Evolutionary conservation across 2,329 filamentous ascomycete species (phyloP).

Genomic region (Aspergillus ibericus): DNA sequence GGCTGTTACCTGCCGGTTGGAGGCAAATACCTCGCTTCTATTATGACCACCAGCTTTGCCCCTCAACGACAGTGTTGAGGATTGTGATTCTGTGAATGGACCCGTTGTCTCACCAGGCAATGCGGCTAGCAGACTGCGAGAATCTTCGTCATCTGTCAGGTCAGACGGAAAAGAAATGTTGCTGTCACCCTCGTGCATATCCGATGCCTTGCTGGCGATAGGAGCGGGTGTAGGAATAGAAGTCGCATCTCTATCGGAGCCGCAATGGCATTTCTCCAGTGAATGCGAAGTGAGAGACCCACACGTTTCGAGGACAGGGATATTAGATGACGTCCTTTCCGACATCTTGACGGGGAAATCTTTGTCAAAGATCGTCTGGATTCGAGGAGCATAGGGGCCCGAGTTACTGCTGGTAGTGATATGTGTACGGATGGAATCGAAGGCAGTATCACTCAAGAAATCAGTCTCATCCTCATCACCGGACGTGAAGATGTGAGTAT

Average conservation of each 20-base stretch:
- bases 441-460: conserved; percentile 61
- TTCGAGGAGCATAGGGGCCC: conserved; percentile 56
- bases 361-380: conserved; percentile 65
- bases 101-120: conserved; percentile 26
- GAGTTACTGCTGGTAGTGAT: conserved; percentile 56
- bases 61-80: conserved; percentile 10
- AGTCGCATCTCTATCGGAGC: conserved; percentile 22
- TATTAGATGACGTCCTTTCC: conserved; percentile 45
- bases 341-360: conserved; percentile 40
- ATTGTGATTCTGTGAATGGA: conserved; percentile 3
- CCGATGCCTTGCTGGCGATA: conserved; percentile 7
- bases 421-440: conserved; percentile 63
- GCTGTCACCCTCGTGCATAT: conserved; percentile 18
- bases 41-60: conserved; percentile 1
- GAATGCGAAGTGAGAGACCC: conserved; percentile 42
- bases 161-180: conserved; percentile 26
- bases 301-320: conserved; percentile 52
- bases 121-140: conserved; percentile 29
- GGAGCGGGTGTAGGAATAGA: conserved; percentile 15
- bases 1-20: background rate
- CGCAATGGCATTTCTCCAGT: conserved; percentile 19
- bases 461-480: conserved; percentile 63
- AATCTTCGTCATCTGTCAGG: conserved; percentile 27
- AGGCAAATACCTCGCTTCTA: conserved; percentile 6
- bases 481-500: conserved; percentile 57